Evolutionary conservation across 805 yeast species (phyloP).

Genomic region (Saturnispora silvae): DNA sequence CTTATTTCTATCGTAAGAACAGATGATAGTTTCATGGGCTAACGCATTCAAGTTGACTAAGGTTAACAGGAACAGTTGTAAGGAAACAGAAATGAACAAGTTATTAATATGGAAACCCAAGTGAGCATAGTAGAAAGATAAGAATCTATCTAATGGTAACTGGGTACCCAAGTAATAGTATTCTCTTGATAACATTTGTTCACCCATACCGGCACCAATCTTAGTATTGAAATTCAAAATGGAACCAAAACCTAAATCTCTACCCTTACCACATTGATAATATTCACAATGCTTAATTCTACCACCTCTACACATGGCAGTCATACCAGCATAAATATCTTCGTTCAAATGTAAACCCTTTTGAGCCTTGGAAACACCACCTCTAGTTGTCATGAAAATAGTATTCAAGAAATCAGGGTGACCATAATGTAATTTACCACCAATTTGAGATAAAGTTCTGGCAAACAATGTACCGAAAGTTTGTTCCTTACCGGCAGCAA

Average conservation of each 20-base stretch:
- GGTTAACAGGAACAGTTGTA: conserved; percentile 62
- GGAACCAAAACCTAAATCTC: conserved; percentile 82
- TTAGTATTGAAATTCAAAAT: conserved; percentile 78
- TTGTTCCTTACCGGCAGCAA: conserved; percentile 87
- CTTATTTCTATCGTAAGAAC: conserved; percentile 52
- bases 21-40: conserved; percentile 59
- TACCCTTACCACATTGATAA: conserved; percentile 84
- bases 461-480: conserved; percentile 81
- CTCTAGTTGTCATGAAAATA: conserved; percentile 72
- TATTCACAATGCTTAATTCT: conserved; percentile 81
- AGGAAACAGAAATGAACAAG: conserved; percentile 64
- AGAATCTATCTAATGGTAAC: conserved; percentile 68
- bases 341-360: conserved; percentile 79
- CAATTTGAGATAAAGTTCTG: conserved; percentile 73
- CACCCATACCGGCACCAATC: conserved; percentile 93
- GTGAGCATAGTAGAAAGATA: conserved; percentile 78
- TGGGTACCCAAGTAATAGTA: conserved; percentile 75
- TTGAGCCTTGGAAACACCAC: conserved; percentile 83
- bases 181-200: conserved; percentile 77
- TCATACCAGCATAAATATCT: conserved; percentile 87
- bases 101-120: conserved; percentile 81
- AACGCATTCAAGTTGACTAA: conserved; percentile 62
- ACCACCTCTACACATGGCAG: conserved; percentile 74
- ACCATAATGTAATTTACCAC: conserved; percentile 81
- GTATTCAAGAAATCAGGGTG: conserved; percentile 79